These are phyloP conservation scores for Nepenthes mirabilis DNA, from an alignment of 148 eudicot species.

Conservation along the genomic window DNA sequence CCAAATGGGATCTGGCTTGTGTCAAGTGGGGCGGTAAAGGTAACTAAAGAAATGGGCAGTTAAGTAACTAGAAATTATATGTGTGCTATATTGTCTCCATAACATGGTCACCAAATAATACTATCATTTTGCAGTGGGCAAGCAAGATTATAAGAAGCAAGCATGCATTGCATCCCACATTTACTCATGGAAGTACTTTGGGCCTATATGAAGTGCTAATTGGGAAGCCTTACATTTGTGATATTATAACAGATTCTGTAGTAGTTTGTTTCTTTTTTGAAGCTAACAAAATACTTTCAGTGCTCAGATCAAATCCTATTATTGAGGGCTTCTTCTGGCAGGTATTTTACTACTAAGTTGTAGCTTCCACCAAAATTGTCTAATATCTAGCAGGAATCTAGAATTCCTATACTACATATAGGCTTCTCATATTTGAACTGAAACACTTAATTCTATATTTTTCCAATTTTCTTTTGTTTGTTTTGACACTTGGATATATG, in stretches of 20 bases:
- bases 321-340: slow-evolving; percentile 86
- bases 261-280: slow-evolving; percentile 77
- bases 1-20: slow-evolving; percentile 85
- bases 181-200: slow-evolving; percentile 84
- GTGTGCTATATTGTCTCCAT: neutral
- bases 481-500: too few relatives aligned
- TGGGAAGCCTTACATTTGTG: slow-evolving; percentile 79
- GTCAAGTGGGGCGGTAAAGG: slow-evolving; percentile 87
- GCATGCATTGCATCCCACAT: slow-evolving; percentile 67
- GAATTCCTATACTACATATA: too few relatives aligned
- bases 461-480: too few relatives aligned
- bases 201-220: slow-evolving; percentile 79
- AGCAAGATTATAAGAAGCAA: slow-evolving; percentile 40
- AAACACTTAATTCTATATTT: too few relatives aligned
- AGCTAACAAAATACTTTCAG: slow-evolving; percentile 45
- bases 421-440: too few relatives aligned
- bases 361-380: neutral
- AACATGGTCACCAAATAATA: slow-evolving; percentile 3
- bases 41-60: slow-evolving; percentile 13
- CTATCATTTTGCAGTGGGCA: slow-evolving; percentile 64
- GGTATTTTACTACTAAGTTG: slow-evolving; percentile 42
- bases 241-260: slow-evolving; percentile 72
- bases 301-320: slow-evolving; percentile 49
- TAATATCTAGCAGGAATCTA: slow-evolving; percentile 2
- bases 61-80: neutral